A percentile compares a stretch with the other conserved stretches of the same genome.
phyloP scores from a whole-genome alignment of 2,329 filamentous ascomycete species.

The Neopestalotiopsis sp. region DNA sequence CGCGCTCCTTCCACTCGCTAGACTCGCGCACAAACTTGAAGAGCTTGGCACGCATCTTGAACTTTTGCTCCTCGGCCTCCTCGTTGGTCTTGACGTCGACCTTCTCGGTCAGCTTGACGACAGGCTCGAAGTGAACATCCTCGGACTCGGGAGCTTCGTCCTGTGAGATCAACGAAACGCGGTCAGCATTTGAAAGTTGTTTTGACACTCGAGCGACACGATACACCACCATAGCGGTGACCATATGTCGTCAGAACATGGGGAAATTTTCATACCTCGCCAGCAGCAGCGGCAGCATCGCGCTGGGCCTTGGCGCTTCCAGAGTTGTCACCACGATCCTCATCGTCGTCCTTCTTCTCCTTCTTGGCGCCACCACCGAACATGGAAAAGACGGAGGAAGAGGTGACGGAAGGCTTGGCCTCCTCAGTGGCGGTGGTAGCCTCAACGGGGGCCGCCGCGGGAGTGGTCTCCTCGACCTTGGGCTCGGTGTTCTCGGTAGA shows the following conservation, averaged over 20 bases:
- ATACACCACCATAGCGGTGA: not conserved
- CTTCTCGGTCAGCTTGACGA: constrained; percentile 95
- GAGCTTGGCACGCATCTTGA: constrained; percentile 99
- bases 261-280: not conserved
- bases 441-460: constrained; percentile 31
- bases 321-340: constrained; percentile 84
- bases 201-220: not conserved
- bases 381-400: constrained; percentile 90
- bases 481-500: constrained; percentile 57
- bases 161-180: not conserved
- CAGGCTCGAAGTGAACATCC: constrained; percentile 96
- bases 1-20: constrained; percentile 99
- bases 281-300: constrained; percentile 60
- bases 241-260: not conserved
- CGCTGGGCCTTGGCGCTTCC: constrained; percentile 85
- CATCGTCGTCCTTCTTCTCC: constrained; percentile 86
- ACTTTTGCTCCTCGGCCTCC: constrained; percentile 94
- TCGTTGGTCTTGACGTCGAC: constrained; percentile 98
- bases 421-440: constrained; percentile 41
- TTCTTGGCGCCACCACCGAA: constrained; percentile 98
- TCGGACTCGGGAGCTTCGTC: constrained; percentile 83
- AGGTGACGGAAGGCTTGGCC: constrained; percentile 52
- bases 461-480: constrained; percentile 57
- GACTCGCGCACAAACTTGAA: constrained; percentile 95
- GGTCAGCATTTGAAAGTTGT: not conserved